Evolutionary conservation across 2,329 filamentous ascomycete species (phyloP).

Genomic region (Leptosphaerulina australis): DNA sequence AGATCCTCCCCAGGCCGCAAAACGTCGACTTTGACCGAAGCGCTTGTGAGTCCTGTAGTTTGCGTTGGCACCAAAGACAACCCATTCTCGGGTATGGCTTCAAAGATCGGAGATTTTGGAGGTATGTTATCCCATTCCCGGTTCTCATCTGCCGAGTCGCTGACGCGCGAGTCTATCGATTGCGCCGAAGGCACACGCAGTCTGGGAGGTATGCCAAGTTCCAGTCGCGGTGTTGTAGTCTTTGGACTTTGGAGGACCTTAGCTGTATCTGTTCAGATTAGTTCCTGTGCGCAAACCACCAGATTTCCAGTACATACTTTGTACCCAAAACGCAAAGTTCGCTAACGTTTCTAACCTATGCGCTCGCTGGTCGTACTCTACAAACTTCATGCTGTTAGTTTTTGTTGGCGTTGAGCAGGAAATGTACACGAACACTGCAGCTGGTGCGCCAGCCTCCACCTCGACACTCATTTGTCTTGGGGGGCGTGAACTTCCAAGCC

Average conservation of each 20-base stretch:
- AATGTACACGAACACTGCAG: slow-evolving; percentile 71
- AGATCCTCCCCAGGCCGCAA: slow-evolving; percentile 82
- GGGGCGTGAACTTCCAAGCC: slow-evolving; percentile 97
- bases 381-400: slow-evolving; percentile 66
- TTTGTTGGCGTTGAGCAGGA: not conserved
- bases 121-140: slow-evolving; percentile 51
- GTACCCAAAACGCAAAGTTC: slow-evolving; percentile 94
- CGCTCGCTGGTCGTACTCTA: slow-evolving; percentile 94
- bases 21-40: slow-evolving; percentile 79
- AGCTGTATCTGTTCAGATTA: slow-evolving; percentile 43
- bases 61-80: slow-evolving; percentile 51
- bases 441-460: slow-evolving; percentile 94
- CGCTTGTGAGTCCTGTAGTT: slow-evolving; percentile 46
- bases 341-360: slow-evolving; percentile 87
- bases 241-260: slow-evolving; percentile 49
- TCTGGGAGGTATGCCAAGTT: slow-evolving; percentile 74
- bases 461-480: slow-evolving; percentile 78
- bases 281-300: not conserved
- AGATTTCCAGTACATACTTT: slow-evolving; percentile 62
- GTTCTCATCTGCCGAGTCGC: slow-evolving; percentile 66
- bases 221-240: slow-evolving; percentile 70
- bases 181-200: slow-evolving; percentile 78
- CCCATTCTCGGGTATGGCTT: slow-evolving; percentile 56
- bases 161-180: slow-evolving; percentile 82
- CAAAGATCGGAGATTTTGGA: slow-evolving; percentile 55